Evolutionary conservation across 2,329 filamentous ascomycete species (phyloP).

Genomic region (Lachnellula subtilissima): DNA sequence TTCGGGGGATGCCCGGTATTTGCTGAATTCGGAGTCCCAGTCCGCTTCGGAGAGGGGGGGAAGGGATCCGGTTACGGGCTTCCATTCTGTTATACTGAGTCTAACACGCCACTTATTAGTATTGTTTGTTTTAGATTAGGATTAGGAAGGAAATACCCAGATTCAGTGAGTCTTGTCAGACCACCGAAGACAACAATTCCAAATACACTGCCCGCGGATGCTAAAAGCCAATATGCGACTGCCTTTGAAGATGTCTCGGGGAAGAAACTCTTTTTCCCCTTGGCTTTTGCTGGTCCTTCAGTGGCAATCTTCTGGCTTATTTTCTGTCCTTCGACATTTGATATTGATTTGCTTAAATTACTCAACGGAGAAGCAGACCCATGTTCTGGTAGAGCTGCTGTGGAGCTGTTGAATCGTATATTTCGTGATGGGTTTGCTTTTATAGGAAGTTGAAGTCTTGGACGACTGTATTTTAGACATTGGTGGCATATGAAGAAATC

Average conservation of each 20-base stretch:
- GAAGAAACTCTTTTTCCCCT: constrained; percentile 21
- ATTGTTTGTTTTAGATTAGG: background rate
- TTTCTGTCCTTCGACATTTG: constrained; percentile 3
- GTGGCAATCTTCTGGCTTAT: background rate
- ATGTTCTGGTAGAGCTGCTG: constrained; percentile 12
- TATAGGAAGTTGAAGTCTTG: constrained; percentile 15
- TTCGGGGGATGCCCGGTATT: constrained; percentile 89
- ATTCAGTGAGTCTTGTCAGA: constrained; percentile 89
- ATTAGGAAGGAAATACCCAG: constrained; percentile 59
- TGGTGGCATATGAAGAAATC: constrained; percentile 31
- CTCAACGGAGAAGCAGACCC: constrained; percentile 17
- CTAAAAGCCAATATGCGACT: constrained; percentile 89
- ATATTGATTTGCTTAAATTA: constrained; percentile 23
- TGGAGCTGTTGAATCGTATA: constrained; percentile 30
- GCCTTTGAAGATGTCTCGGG: constrained; percentile 61
- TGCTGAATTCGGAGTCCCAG: constrained; percentile 90
- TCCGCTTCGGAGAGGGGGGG: constrained; percentile 73
- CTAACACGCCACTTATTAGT: constrained; percentile 39
- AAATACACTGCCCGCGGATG: constrained; percentile 88
- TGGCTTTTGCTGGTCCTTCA: constrained; percentile 4
- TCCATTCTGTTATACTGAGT: constrained; percentile 98
- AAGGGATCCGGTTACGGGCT: constrained; percentile 85
- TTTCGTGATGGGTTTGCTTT: constrained; percentile 19
- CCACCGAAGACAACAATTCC: constrained; percentile 96
- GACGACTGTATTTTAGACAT: constrained; percentile 21